A percentile compares a stretch with the other conserved stretches of the same genome.
These are phyloP conservation scores for Kuraishia borneana DNA, from an alignment of 805 yeast species.

Conservation along the genomic window DNA sequence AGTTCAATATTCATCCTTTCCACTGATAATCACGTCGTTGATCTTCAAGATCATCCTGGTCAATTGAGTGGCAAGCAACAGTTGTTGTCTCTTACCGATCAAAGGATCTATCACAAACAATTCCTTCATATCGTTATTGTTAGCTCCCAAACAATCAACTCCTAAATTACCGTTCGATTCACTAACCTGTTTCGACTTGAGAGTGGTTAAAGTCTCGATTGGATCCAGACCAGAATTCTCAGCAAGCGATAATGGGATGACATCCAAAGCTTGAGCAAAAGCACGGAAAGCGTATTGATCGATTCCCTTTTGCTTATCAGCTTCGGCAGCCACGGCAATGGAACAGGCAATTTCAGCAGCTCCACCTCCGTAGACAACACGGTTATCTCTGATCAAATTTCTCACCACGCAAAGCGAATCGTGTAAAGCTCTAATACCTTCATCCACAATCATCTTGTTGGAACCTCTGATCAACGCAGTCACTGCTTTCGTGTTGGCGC, in stretches of 20 bases:
- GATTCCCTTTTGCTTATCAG: constrained; percentile 87
- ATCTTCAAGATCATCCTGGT: constrained; percentile 97
- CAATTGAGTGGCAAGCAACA: constrained; percentile 89
- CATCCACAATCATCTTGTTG: constrained; percentile 95
- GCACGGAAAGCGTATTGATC: constrained; percentile 98
- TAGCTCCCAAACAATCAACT: constrained; percentile 86
- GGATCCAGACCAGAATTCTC: constrained; percentile 96
- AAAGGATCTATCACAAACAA: constrained; percentile 93
- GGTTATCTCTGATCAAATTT: constrained; percentile 80
- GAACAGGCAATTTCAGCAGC: constrained; percentile 96
- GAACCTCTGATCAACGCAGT: constrained; percentile 93
- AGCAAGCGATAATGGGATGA: constrained; percentile 88
- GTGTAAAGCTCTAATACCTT: constrained; percentile 91
- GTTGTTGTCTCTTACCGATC: constrained; percentile 95
- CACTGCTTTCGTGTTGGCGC: constrained; percentile 78
- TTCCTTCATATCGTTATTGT: constrained; percentile 87
- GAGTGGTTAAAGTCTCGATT: constrained; percentile 74
- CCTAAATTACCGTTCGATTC: constrained; percentile 68
- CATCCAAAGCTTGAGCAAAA: constrained; percentile 82
- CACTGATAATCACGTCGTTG: constrained; percentile 80
- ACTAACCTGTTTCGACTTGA: constrained; percentile 77
- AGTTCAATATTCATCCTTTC: constrained; percentile 4
- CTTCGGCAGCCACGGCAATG: constrained; percentile 80
- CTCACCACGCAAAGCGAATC: constrained; percentile 97
- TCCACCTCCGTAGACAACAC: constrained; percentile 99